Evolutionary conservation across 83 land plant species (phyloP), one percentile per base, ranked within the genome.

Genomic region (Picea abies): DNA sequence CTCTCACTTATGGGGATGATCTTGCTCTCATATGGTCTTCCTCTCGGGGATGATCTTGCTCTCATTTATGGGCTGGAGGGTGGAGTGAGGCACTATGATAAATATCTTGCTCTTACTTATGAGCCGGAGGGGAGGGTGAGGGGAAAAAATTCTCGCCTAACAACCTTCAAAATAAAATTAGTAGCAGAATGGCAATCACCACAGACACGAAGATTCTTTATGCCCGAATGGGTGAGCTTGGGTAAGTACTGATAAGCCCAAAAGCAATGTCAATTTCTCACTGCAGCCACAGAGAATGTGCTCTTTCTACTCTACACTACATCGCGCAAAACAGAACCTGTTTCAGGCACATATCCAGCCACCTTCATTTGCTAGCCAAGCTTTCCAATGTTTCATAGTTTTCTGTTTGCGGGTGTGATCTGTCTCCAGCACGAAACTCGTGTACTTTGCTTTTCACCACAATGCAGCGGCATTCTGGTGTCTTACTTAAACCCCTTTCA

Each of bases 141-240:
- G 6, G 6, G 44, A 41, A 41, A 41, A 41, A 41, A 41, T 6
- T 41, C 44, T 5, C 44, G 6, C 44, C 44, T 6, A 41, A 78
- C 10, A 20, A 56, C 29, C 29, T 29, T 29, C 29, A 29, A 29
- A 29, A 29, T 29, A 29, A 29, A 29, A 29, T 29, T 78, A 22
- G 23, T 78, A 39, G 49, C 80, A 3, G 80, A 7, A 19, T 78
- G 80, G 60, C 80, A 78, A 56, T 78, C 80, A 5, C 80, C 61
- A n/a, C 80, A 78, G 17, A 78, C 80, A 19, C 80, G 20, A 22
- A 78, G 80, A 63, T 78, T 78, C 8, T 78, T 58, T 63, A 78
- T 63, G 19, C 80, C 63, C 29, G 29, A 78, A 78, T 78, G 12
- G 26, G 80, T 16, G 80, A 37, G 15, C 62, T 63, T 78, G 56